These are phyloP conservation scores for Dendrobium huoshanense DNA, from an alignment of 106 monocot species.

Conservation along the genomic window DNA sequence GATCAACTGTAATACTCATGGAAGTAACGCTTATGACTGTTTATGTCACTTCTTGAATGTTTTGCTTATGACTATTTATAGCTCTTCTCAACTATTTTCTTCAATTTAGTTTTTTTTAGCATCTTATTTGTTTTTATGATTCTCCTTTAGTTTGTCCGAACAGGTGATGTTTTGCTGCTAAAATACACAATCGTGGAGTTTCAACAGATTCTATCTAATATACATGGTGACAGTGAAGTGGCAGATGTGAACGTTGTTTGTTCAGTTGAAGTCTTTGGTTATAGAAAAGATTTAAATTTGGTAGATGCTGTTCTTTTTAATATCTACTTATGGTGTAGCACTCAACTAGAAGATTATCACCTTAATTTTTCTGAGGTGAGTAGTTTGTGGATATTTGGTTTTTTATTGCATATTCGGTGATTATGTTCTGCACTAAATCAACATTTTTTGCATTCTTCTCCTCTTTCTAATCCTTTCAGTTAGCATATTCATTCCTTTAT, in stretches of 20 bases:
- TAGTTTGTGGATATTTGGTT: neutral
- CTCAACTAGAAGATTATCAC: slow-evolving; percentile 66
- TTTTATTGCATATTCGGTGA: neutral
- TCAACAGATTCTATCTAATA: slow-evolving; percentile 22
- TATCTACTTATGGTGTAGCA: slow-evolving; percentile 46
- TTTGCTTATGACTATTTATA: neutral
- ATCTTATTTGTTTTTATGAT: slow-evolving; percentile 18
- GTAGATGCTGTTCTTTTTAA: slow-evolving; percentile 45
- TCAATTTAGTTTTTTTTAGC: neutral
- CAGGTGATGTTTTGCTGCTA: slow-evolving; percentile 50
- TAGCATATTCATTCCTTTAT: neutral
- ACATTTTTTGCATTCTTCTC: neutral
- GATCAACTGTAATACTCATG: neutral
- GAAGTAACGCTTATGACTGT: neutral
- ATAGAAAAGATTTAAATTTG: slow-evolving; percentile 33
- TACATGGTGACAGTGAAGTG: slow-evolving; percentile 25
- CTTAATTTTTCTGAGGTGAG: slow-evolving; percentile 57
- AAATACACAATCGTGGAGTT: slow-evolving; percentile 28
- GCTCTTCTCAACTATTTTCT: neutral
- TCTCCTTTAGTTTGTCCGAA: slow-evolving; percentile 46
- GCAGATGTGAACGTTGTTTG: slow-evolving; percentile 42
- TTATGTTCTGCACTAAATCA: neutral
- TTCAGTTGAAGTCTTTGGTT: slow-evolving; percentile 30
- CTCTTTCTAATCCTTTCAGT: neutral
- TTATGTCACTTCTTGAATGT: no score